These are phyloP conservation scores for Dactylorhiza incarnata DNA, from an alignment of 106 monocot genomes.

Conservation along the genomic window DNA sequence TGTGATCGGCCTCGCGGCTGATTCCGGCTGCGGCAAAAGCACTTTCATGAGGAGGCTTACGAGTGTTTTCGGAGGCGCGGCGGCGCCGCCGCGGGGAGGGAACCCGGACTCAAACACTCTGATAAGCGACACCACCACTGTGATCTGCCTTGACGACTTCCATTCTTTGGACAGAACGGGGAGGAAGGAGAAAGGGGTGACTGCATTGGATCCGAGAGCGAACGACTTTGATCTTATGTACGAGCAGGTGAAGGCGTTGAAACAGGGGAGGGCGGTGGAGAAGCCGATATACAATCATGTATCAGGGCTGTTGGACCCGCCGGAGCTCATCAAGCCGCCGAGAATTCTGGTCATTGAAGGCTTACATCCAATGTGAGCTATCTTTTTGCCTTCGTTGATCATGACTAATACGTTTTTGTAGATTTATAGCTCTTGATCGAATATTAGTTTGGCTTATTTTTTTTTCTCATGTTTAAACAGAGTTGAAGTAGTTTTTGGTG, in stretches of 20 bases:
- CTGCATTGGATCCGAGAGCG: slow-evolving; percentile 82
- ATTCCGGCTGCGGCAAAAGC: slow-evolving; percentile 98
- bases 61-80: slow-evolving; percentile 89
- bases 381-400: too few species aligned
- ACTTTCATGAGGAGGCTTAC: slow-evolving; percentile 97
- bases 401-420: too few species aligned
- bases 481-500: too few species aligned
- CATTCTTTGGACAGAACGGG: slow-evolving; percentile 88
- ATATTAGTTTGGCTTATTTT: too few species aligned
- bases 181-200: slow-evolving; percentile 91
- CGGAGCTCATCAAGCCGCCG: slow-evolving; percentile 88
- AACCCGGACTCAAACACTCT: slow-evolving; percentile 98
- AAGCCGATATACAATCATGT: slow-evolving; percentile 99
- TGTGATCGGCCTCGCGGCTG: slow-evolving; percentile 92
- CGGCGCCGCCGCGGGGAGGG: slow-evolving; percentile 83
- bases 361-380: slow-evolving; percentile 82
- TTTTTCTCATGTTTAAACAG: too few species aligned
- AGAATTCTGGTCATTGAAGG: slow-evolving; percentile 99
- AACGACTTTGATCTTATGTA: slow-evolving; percentile 98
- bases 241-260: slow-evolving; percentile 90
- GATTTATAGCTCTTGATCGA: background rate
- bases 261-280: slow-evolving; percentile 69
- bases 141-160: slow-evolving; percentile 92
- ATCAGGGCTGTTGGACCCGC: slow-evolving; percentile 82
- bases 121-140: slow-evolving; percentile 90